Conservation (phyloP, 768 basidiomycete species). For the Nidularia sp. region DNA sequence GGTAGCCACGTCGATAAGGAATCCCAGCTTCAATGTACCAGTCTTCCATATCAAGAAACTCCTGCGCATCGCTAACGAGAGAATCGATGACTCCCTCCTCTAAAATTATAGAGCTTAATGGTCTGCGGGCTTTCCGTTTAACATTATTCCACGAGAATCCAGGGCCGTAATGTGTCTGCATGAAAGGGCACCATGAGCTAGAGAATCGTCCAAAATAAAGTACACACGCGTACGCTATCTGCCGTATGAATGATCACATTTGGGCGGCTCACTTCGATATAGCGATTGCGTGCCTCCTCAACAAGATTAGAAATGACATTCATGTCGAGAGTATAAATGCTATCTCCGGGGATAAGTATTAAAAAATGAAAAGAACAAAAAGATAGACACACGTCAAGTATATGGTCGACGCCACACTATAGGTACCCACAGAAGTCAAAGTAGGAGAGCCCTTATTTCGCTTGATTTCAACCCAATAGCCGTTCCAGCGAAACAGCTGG, state of each 20-base stretch:
- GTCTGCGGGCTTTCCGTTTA: constrained; percentile 46
- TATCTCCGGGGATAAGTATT: constrained; percentile 7
- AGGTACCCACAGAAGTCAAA: constrained; percentile 1
- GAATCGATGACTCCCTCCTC: constrained; percentile 40
- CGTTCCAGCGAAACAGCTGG: constrained; percentile 40
- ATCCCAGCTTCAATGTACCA: constrained; percentile 59
- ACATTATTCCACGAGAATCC: constrained; percentile 37
- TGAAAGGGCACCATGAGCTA: not conserved
- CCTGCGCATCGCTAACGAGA: constrained; percentile 44
- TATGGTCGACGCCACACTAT: constrained; percentile 13
- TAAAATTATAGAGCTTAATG: constrained; percentile 50
- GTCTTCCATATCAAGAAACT: constrained; percentile 49
- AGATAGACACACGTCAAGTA: constrained; percentile 27
- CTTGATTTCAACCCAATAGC: constrained; percentile 36
- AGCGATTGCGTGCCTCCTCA: constrained; percentile 35
- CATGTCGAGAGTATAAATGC: constrained; percentile 41
- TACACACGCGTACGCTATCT: constrained; percentile 12
- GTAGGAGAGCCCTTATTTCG: constrained; percentile 8
- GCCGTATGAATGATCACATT: constrained; percentile 36
- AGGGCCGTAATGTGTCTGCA: constrained; percentile 31
- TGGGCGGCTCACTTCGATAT: constrained; percentile 33
- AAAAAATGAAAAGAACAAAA: not conserved
- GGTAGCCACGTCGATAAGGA: constrained; percentile 53
- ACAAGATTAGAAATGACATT: constrained; percentile 35
- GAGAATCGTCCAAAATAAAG: not conserved